Evolutionary conservation across 805 yeast genomes (phyloP), one percentile per base, ranked within the genome.

Genomic region (Vanderwaltozyma tropicalis): DNA sequence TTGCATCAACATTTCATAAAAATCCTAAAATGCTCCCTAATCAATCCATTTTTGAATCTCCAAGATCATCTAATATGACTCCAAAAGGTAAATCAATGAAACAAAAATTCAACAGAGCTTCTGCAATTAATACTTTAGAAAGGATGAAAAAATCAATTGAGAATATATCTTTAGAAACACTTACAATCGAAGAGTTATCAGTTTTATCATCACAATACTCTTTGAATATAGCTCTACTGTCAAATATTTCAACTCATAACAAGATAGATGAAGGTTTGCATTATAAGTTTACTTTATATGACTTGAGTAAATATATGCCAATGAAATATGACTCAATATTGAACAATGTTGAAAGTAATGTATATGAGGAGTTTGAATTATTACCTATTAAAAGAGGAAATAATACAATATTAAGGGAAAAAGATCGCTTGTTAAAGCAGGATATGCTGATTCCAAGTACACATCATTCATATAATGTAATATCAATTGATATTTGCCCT

Each of bases 401-500:
- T 3, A 28, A 38, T 13, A 36, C 39, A 11, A 26, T 40, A 3
- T 15, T 20, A 15, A 15, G 8, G 10, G 43, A 43, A 20, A 29
- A 39, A 14, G 13, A 25, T 2, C 39, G n/a, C n/a, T 48, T 18
- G 15, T 31, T 10, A 26, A 30, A 26, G 32, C 38, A 20, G 31
- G 26, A 3, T 26, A 34, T n/a, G n/a, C n/a, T n/a, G n/a, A n/a
- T n/a, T n/a, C n/a, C n/a, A n/a, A n/a, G n/a, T 28, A n/a, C 10
- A 14, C 15, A n/a, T 15, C 27, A 28, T 6, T 4, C 13, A 16
- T 54, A 53, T 21, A 49, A 53, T 38, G 47, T 79, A 0, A 59
- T 84, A 1, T 65, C 80, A 1, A 56, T 87, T 18, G 88, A 80
- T 47, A 50, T 74, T 8, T 76, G 85, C 43, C 60, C 72, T 0